These are phyloP conservation scores for Craspedostauros australis DNA, from an alignment of 108 stramenopile species.

Conservation along the genomic window DNA sequence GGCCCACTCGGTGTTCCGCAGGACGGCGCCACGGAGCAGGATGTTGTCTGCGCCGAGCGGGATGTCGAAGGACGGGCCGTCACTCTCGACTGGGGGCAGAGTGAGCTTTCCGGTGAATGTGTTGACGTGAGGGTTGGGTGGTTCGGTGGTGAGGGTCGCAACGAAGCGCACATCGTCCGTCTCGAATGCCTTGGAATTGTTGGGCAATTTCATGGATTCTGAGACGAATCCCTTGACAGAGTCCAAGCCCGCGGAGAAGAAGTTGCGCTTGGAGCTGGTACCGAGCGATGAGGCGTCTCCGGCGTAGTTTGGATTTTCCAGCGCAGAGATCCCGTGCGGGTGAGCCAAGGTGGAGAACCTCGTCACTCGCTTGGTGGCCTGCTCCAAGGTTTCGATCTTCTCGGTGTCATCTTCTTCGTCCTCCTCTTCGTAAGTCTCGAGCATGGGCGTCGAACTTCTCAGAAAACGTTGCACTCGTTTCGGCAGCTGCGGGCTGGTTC, in stretches of 20 bases:
- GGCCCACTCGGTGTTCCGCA: slow-evolving; percentile 96
- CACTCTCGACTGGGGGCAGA: slow-evolving; percentile 34
- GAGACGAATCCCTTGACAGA: slow-evolving; percentile 9
- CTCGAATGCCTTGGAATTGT: slow-evolving; percentile 3
- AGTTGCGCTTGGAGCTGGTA: background rate
- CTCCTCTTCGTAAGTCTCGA: slow-evolving; percentile 4
- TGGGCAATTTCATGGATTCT: slow-evolving; percentile 6
- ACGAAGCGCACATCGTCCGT: slow-evolving; percentile 28
- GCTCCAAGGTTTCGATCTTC: slow-evolving; percentile 47
- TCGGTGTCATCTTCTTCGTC: slow-evolving; percentile 15
- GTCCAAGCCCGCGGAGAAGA: background rate
- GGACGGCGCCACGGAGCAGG: slow-evolving; percentile 87
- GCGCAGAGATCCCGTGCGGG: slow-evolving; percentile 43
- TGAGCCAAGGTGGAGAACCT: slow-evolving; percentile 59
- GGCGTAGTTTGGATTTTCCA: slow-evolving; percentile 42
- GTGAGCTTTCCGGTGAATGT: slow-evolving; percentile 84
- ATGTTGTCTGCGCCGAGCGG: slow-evolving; percentile 83
- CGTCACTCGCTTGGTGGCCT: slow-evolving; percentile 60
- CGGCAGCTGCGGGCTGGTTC: slow-evolving; percentile 65
- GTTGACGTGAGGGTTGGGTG: slow-evolving; percentile 88
- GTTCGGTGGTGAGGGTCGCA: slow-evolving; percentile 66
- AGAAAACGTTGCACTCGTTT: slow-evolving; percentile 15
- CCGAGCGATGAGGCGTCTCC: slow-evolving; percentile 5
- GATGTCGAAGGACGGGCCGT: slow-evolving; percentile 43
- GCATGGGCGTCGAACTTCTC: slow-evolving; percentile 14